Base-by-base conservation (phyloP, 2,329 filamentous ascomycete genomes). In the Periconia sp. region DNA sequence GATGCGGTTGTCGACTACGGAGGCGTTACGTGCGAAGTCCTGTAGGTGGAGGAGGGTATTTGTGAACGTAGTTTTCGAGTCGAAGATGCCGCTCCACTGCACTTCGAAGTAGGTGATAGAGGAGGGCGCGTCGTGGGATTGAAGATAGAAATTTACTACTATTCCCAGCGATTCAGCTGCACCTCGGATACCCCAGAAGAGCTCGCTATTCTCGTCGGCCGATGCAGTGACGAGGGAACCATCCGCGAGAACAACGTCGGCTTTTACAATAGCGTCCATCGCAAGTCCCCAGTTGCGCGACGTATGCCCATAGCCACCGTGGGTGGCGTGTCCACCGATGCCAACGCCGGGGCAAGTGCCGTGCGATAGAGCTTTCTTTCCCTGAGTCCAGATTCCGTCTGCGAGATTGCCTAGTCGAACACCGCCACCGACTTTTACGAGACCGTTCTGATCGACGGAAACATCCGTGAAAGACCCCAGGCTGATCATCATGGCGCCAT, bases 341-440 rank as follows among this genome's bases (percentile, higher is more conserved):
- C 71, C 71, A 40, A 74, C 71, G 33, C 70, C 79, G 2, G 81
- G 79, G 56, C 81, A 83, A 1, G 80, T 81, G 15, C 81, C 81
- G 47, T 83, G 80, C 27, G 77, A 71, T 3, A 83, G 68, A 2
- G 76, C 80, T 48, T 65, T 65, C 49, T 69, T 63, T 42, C 68
- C 70, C 50, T 73, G 65, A 13, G 65, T 67, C 51, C 57, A 72
- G 44, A 75, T 63, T 20, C 60, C 66, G 47, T 69, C 64, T 13
- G 69, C 72, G 8, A 74, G 58, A 45, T 74, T 74, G 64, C 77
- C 59, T 54, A 85, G 69, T 9, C 81, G 71, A 1, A 81, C 76
- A 17, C 82, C 82, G 11, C 77, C 77, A 49, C 81, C 76, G 15
- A 81, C 73, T 18, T 69, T 74, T 0, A 75, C 79, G 43, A 79